Conservation (phyloP, 2,329 filamentous ascomycete genomes). For the Penicillium digitatum region DNA sequence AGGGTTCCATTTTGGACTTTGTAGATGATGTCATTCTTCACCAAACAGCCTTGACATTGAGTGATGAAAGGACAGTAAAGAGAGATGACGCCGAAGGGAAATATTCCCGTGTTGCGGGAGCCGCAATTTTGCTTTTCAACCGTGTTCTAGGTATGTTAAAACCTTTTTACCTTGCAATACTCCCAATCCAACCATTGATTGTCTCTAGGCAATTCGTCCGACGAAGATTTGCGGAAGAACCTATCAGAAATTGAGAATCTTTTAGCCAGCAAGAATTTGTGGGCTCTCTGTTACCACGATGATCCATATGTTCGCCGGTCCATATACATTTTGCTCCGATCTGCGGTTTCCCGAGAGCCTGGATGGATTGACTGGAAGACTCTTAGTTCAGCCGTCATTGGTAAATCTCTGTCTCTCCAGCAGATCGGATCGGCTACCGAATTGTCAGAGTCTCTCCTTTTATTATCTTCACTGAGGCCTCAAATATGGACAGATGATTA, state of each 20-base stretch:
- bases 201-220: conserved; percentile 31
- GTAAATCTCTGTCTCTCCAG: conserved; percentile 66
- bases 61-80: conserved; percentile 81
- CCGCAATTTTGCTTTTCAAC: conserved; percentile 54
- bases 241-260: conserved; percentile 61
- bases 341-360: conserved; percentile 48
- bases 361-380: conserved; percentile 58
- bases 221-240: conserved; percentile 57
- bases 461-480: conserved; percentile 62
- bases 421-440: conserved; percentile 73
- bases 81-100: conserved; percentile 82
- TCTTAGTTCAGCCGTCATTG: conserved; percentile 66
- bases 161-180: not conserved
- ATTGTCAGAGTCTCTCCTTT: conserved; percentile 63
- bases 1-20: conserved; percentile 75
- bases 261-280: conserved; percentile 59
- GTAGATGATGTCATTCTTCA: conserved; percentile 70
- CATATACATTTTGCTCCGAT: conserved; percentile 54
- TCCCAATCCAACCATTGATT: conserved; percentile 3
- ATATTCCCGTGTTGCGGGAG: conserved; percentile 71
- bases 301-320: conserved; percentile 58
- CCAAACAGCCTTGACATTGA: conserved; percentile 77
- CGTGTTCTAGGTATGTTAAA: conserved; percentile 48
- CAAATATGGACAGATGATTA: conserved; percentile 70
- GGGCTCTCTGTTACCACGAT: conserved; percentile 55